These are phyloP conservation scores for Metschnikowia kofuensis DNA, from an alignment of 805 yeast species.

Conservation along the genomic window DNA sequence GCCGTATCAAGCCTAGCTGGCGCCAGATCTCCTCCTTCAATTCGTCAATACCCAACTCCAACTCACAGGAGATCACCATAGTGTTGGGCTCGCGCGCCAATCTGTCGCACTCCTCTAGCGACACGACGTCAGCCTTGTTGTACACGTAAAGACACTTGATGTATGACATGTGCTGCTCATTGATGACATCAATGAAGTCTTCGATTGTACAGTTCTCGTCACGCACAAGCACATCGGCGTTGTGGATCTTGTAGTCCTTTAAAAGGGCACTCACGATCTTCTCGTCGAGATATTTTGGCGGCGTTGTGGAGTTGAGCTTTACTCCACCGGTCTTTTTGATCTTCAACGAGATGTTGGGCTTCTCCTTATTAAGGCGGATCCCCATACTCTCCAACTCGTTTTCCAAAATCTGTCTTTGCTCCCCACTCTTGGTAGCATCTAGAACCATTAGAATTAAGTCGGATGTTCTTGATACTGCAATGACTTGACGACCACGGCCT, in stretches of 20 bases:
- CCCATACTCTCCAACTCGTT: conserved; percentile 92
- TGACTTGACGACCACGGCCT: conserved; percentile 96
- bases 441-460: conserved; percentile 89
- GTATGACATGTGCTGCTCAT: conserved; percentile 82
- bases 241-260: conserved; percentile 85
- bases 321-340: conserved; percentile 89
- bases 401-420: conserved; percentile 84
- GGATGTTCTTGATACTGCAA: conserved; percentile 93
- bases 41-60: conserved; percentile 82
- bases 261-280: conserved; percentile 72
- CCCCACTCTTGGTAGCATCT: conserved; percentile 92
- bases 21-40: conserved; percentile 93
- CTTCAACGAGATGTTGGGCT: conserved; percentile 74
- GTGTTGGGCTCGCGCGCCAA: conserved; percentile 92
- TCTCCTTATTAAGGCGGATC: conserved; percentile 75
- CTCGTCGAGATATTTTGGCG: conserved; percentile 80
- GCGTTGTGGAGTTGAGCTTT: conserved; percentile 73
- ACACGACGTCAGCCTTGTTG: conserved; percentile 93
- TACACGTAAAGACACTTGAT: conserved; percentile 90
- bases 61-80: conserved; percentile 88
- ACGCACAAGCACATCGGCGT: conserved; percentile 87
- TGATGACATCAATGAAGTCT: conserved; percentile 86
- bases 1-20: conserved; percentile 71
- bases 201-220: conserved; percentile 90
- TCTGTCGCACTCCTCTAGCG: conserved; percentile 89